phyloP scores from a whole-genome alignment of 805 yeast genomes.

The Metschnikowia drakensbergensis region DNA sequence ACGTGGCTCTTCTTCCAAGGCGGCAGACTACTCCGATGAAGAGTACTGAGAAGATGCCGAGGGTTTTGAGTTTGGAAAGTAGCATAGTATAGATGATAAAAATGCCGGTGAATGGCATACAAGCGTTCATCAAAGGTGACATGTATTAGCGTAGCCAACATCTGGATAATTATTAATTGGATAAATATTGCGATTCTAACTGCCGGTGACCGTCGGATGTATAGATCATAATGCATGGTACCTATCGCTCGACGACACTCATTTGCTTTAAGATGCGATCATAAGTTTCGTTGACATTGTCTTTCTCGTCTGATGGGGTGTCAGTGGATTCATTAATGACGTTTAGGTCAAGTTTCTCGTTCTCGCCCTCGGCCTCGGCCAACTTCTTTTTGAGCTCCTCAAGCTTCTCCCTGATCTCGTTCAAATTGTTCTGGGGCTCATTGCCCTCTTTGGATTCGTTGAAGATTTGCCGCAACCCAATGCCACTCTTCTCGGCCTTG shows the following conservation, averaged over 20 bases:
- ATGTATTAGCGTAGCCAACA: neutral
- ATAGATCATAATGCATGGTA: neutral
- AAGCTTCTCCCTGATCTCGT: constrained; percentile 10
- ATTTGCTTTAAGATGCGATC: constrained; percentile 2
- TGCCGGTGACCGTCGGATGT: too few species aligned
- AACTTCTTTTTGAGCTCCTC: constrained; percentile 5
- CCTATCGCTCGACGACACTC: neutral
- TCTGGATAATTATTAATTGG: neutral
- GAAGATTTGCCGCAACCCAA: constrained; percentile 26
- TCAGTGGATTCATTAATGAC: neutral
- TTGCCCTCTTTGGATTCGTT: constrained; percentile 5
- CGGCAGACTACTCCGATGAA: constrained; percentile 28
- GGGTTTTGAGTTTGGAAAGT: neutral
- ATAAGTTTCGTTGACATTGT: neutral
- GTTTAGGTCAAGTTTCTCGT: neutral
- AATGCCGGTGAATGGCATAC: neutral
- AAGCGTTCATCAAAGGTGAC: neutral
- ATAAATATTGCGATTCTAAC: neutral
- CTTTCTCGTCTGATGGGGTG: constrained; percentile 1
- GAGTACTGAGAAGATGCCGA: constrained; percentile 18
- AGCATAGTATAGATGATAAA: neutral
- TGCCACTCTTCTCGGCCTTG: constrained; percentile 30
- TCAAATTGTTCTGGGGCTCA: constrained; percentile 2
- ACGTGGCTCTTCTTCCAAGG: constrained; percentile 12
- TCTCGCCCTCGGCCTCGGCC: constrained; percentile 3